Base-by-base conservation (phyloP, 768 basidiomycete genomes). In the Tubosaeta brunneosetosa region DNA sequence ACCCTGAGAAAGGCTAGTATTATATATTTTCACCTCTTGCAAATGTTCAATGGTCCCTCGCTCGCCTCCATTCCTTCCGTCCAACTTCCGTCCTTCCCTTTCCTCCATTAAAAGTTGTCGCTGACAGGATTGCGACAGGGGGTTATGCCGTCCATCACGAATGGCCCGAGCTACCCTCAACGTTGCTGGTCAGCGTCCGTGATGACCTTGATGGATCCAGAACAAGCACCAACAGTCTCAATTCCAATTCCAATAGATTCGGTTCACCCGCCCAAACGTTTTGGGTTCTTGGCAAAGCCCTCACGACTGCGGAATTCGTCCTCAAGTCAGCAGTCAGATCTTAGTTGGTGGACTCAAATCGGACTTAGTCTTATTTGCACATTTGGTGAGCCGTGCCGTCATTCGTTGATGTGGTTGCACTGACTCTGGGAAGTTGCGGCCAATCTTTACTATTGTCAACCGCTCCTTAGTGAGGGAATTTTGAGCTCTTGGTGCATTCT, bases 371-470 rank as follows among this genome's bases (percentile, higher is more conserved):
- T 76, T 10, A 70, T 74, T 9, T 74, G 77, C 40, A 79, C 80
- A 17, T 73, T 79, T 61, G 65, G 74, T 73, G 51, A 61, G 74
- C 10, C 27, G 37, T 56, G 47, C 53, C 38, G 40, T 51, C 10
- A 42, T 47, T 3, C 26, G 53, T 27, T 32, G 50, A 52, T 50
- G 27, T n/a, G 0, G 26, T 42, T 27, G 17, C n/a, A 9, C 22
- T 61, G 16, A 56, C 51, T 7, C 17, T 2, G 7, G 4, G 13
- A 47, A 69, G 69, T 58, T 43, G 82, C 82, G 27, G 78, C 82
- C 26, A 91, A 92, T 64, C 69, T 93, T 45, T 92, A 91, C 63
- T 93, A 91, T 55, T 86, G 84, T 55, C 88, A 90, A 68, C 90
- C 90, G 8, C 69, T 92, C 53, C 71, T 91, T 10, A 86, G 88